Evolutionary conservation across 2,329 filamentous ascomycete species (phyloP), one percentile per base, ranked within the genome.

Genomic region (Westerdykella ornata): DNA sequence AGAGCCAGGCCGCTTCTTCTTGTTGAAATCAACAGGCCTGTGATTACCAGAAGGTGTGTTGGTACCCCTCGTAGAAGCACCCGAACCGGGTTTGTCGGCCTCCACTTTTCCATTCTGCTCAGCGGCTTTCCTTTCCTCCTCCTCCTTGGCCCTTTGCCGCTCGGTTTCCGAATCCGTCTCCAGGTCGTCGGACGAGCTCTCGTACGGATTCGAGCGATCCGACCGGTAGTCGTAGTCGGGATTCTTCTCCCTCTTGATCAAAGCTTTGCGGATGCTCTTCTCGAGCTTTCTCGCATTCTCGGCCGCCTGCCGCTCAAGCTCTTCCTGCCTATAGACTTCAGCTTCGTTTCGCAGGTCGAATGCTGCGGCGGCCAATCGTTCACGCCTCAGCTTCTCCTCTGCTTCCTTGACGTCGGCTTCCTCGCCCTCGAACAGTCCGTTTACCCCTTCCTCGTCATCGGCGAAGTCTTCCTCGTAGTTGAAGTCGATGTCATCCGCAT

Each of bases 161-260:
- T 85, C 82, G 11, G 76, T 73, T 48, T 87, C 81, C 33, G 78
- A 80, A 45, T 84, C 77, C 9, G 53, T 65, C 11, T 68, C 60
- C 1, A 56, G 60, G 9, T 63, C 58, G 29, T 48, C 57, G 28
- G 48, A 43, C 5, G 37, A 37, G 9, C 59, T 59, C 13, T 53
- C 57, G 38, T 66, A 68, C 14, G 53, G 49, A 32, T 58, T 78
- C 68, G 81, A 76, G 22, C 70, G 70, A 42, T 74, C 77, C 50
- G 81, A 84, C 55, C 86, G 85, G 58, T 94, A 94, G 47, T 90
- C 84, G 59, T 95, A 95, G 47, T 92, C 85, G 51, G 81, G 82
- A 52, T 94, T 86, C 64, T 87, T 85, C 66, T 96, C 92, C 39
- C 86, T 78, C 68, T 85, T 90, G 53, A 84, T 81, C 9, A 97